Evolutionary conservation across 495 filamentous ascomycete species (phyloP).

Genomic region (Amniculicola lignicola): DNA sequence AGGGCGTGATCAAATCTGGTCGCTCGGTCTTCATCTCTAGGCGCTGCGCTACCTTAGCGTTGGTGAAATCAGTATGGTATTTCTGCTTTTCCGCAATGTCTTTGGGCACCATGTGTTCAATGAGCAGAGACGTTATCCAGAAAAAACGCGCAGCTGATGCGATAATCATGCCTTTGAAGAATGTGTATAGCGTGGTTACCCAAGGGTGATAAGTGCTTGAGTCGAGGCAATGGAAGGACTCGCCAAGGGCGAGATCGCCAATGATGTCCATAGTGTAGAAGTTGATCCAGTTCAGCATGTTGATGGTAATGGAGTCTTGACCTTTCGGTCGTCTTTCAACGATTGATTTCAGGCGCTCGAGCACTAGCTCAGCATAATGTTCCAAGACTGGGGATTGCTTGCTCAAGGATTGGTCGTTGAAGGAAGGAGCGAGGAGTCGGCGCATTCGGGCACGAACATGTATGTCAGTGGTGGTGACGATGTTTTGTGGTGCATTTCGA

Average conservation of each 20-base stretch:
- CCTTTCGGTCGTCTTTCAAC: not conserved
- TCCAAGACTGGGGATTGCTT: conserved; percentile 33
- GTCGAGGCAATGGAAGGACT: conserved; percentile 38
- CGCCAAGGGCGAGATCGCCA: conserved; percentile 39
- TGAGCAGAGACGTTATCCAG: conserved; percentile 12
- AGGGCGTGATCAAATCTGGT: conserved; percentile 35
- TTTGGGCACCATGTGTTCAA: conserved; percentile 27
- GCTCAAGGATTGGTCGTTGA: conserved; percentile 9
- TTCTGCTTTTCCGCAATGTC: conserved; percentile 9
- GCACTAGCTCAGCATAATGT: conserved; percentile 33
- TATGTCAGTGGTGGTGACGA: conserved; percentile 11
- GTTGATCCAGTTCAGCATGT: conserved; percentile 37
- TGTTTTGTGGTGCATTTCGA: conserved; percentile 13
- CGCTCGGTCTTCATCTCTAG: conserved; percentile 18
- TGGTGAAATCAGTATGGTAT: conserved; percentile 27
- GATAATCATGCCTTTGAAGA: conserved; percentile 31
- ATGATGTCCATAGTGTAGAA: conserved; percentile 41
- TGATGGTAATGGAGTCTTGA: conserved; percentile 15
- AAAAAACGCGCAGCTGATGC: conserved; percentile 23
- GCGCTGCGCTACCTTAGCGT: conserved; percentile 30
- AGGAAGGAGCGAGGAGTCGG: conserved; percentile 1
- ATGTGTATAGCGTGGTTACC: conserved; percentile 34
- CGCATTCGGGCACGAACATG: conserved; percentile 8
- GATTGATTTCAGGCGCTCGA: conserved; percentile 24
- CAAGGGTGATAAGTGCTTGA: conserved; percentile 15